Percentiles rank a stretch among this genome's conserved stretches.
Evolutionary conservation across 108 stramenopile species (phyloP).

Genomic region (Parmales sp.): DNA sequence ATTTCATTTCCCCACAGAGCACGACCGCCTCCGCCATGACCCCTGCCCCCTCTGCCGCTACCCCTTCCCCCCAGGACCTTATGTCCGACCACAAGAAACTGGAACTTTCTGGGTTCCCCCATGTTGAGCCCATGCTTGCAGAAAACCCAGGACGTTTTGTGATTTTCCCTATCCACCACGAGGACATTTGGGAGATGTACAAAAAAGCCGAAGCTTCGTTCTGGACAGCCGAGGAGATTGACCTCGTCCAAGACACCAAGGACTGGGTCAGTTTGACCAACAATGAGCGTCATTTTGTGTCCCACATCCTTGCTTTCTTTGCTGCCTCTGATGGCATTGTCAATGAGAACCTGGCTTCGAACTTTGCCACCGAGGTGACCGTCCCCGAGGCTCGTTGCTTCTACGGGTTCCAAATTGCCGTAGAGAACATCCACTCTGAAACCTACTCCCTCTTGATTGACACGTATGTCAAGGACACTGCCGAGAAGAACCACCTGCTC

Average conservation of each 20-base stretch:
- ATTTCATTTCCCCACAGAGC: no score
- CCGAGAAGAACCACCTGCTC: slow-evolving; percentile 66
- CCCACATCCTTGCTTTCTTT: slow-evolving; percentile 97
- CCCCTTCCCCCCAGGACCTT: background rate
- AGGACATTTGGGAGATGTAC: slow-evolving; percentile 90
- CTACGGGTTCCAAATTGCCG: slow-evolving; percentile 99
- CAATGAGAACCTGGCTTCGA: slow-evolving; percentile 95
- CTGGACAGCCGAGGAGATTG: slow-evolving; percentile 99
- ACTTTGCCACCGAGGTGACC: slow-evolving; percentile 94
- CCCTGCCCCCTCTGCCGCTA: background rate
- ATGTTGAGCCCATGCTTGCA: slow-evolving; percentile 51
- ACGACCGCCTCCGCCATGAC: background rate
- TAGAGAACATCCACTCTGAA: slow-evolving; percentile 99
- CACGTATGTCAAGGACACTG: slow-evolving; percentile 82
- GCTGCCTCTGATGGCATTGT: slow-evolving; percentile 99
- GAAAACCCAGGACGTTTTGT: slow-evolving; percentile 90
- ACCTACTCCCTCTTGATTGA: slow-evolving; percentile 98
- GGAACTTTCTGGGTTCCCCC: background rate
- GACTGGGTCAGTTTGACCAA: slow-evolving; percentile 81
- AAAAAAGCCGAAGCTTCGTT: slow-evolving; percentile 99
- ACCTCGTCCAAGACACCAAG: slow-evolving; percentile 83
- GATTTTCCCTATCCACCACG: slow-evolving; percentile 96
- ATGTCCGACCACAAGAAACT: background rate
- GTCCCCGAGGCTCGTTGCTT: slow-evolving; percentile 96
- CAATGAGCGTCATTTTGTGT: slow-evolving; percentile 96